phyloP scores from a whole-genome alignment of 1,284 basidiomycete genomes.

The Pseudozyma sp. region DNA sequence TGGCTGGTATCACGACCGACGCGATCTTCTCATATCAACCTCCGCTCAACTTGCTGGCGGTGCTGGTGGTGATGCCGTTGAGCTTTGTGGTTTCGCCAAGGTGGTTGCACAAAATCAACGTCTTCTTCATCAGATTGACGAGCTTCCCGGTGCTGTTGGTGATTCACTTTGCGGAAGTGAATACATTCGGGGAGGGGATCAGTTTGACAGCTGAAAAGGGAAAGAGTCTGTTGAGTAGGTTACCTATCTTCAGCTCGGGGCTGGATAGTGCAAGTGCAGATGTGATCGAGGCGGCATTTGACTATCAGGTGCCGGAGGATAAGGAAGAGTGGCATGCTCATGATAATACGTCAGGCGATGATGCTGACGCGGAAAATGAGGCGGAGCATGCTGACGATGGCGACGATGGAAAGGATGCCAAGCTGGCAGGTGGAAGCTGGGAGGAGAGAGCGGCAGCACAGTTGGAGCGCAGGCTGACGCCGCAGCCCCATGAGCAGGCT shows the following conservation, averaged over 20 bases:
- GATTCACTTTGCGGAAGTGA: conserved; percentile 86
- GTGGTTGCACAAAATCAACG: conserved; percentile 75
- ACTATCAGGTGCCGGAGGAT: conserved; percentile 22
- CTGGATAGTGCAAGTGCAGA: conserved; percentile 31
- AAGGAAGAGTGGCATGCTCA: conserved; percentile 27
- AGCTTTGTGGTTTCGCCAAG: conserved; percentile 51
- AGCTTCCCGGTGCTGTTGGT: conserved; percentile 85
- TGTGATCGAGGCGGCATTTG: conserved; percentile 50
- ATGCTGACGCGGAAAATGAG: conserved; percentile 27
- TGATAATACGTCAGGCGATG: conserved; percentile 18
- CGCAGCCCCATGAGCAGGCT: conserved; percentile 2
- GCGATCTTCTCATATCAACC: conserved; percentile 92
- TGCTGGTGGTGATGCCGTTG: conserved; percentile 52
- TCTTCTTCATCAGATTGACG: conserved; percentile 75
- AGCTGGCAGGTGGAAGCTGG: conserved; percentile 22
- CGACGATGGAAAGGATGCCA: not conserved
- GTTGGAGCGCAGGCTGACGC: conserved; percentile 16
- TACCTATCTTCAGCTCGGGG: conserved; percentile 27
- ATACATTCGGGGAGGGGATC: conserved; percentile 68
- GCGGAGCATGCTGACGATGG: not conserved
- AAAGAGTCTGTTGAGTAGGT: conserved; percentile 26
- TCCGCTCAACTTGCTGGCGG: conserved; percentile 73
- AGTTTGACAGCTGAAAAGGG: conserved; percentile 56
- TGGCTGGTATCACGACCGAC: conserved; percentile 81
- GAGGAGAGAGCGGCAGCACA: conserved; percentile 28